Conservation (phyloP, 2,329 filamentous ascomycete species). For the Exserohilum rostratum region DNA sequence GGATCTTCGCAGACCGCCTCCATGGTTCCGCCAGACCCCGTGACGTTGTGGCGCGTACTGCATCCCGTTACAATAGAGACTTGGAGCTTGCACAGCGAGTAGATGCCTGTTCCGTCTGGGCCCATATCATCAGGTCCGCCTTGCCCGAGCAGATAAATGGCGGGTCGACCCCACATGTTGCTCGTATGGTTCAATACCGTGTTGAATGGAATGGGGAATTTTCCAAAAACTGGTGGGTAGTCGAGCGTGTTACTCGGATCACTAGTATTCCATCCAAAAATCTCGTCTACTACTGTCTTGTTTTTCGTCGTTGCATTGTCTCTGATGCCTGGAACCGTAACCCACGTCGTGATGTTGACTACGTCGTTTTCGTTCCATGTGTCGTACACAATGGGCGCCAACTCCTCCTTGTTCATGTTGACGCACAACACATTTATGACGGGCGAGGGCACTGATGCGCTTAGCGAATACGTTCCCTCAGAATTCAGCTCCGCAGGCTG, state of each 20-base stretch:
- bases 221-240: slow-evolving; percentile 52
- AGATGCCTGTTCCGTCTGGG: slow-evolving; percentile 46
- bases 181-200: slow-evolving; percentile 56
- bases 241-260: slow-evolving; percentile 55
- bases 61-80: slow-evolving; percentile 70
- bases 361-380: slow-evolving; percentile 58
- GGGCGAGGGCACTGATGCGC: slow-evolving; percentile 73
- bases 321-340: slow-evolving; percentile 8
- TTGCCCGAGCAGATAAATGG: slow-evolving; percentile 68
- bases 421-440: slow-evolving; percentile 75
- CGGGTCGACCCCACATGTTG: slow-evolving; percentile 51
- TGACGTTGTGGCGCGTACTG: slow-evolving; percentile 62
- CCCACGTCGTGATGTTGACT: slow-evolving; percentile 35
- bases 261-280: slow-evolving; percentile 69
- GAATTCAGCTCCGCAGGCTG: slow-evolving; percentile 68
- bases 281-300: slow-evolving; percentile 65
- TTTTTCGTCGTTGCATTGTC: slow-evolving; percentile 36
- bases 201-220: slow-evolving; percentile 66
- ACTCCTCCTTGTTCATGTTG: slow-evolving; percentile 64
- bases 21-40: slow-evolving; percentile 62
- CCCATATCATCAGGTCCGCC: slow-evolving; percentile 28
- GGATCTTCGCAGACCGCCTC: slow-evolving; percentile 66
- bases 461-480: slow-evolving; percentile 70
- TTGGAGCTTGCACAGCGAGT: slow-evolving; percentile 71
- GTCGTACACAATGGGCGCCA: slow-evolving; percentile 69